phyloP scores from a whole-genome alignment of 2,329 filamentous ascomycete species.

The Botrytis aclada region DNA sequence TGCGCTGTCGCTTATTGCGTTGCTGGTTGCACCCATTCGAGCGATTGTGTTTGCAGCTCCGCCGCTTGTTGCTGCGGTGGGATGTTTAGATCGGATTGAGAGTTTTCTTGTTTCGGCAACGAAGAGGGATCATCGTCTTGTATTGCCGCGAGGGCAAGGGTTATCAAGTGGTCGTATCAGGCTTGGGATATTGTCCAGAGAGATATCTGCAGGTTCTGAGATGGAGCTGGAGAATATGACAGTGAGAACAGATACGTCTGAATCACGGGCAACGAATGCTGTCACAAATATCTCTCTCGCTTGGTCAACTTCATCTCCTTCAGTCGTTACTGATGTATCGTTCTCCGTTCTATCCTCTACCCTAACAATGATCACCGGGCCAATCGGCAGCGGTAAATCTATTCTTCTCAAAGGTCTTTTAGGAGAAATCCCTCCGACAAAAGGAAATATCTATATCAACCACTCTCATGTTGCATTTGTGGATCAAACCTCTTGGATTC shows the following conservation, averaged over 20 bases:
- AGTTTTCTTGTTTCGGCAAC: background rate
- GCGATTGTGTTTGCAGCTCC: background rate
- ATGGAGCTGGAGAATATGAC: background rate
- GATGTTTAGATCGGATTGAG: background rate
- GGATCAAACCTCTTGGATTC: conserved; percentile 46
- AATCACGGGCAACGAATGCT: background rate
- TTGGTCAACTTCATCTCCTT: background rate
- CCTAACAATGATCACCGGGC: conserved; percentile 37
- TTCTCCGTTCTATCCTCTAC: background rate
- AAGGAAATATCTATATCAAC: conserved; percentile 27
- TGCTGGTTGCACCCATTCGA: background rate
- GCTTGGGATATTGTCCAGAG: background rate
- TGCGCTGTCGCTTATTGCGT: background rate
- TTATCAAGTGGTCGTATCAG: background rate
- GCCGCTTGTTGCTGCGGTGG: background rate
- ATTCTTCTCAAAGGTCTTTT: conserved; percentile 30
- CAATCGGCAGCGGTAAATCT: conserved; percentile 36
- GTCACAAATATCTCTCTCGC: background rate
- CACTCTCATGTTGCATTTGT: conserved; percentile 41
- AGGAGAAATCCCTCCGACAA: conserved; percentile 26
- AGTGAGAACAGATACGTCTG: background rate
- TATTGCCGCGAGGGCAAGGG: background rate
- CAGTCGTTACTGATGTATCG: background rate
- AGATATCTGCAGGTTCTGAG: background rate
- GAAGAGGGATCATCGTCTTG: background rate